Conservation (phyloP, 768 basidiomycete genomes). For the Auriscalpium orientale region DNA sequence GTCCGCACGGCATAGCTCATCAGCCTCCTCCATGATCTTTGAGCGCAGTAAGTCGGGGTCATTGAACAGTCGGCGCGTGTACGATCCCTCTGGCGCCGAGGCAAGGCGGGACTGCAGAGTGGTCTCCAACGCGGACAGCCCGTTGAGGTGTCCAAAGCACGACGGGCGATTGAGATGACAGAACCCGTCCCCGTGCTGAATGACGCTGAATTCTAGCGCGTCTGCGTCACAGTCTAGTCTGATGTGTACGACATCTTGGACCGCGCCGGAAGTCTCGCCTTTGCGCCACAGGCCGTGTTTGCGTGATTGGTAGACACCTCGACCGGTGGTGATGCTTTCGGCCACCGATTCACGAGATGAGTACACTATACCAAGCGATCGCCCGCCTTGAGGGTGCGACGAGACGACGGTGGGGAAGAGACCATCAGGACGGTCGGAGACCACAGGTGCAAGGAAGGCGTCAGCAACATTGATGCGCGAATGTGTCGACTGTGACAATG, state of each 20-base stretch:
- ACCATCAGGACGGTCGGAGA: constrained; percentile 85
- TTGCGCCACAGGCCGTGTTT: constrained; percentile 96
- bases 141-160: constrained; percentile 82
- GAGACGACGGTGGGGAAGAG: constrained; percentile 91
- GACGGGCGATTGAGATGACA: constrained; percentile 84
- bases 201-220: constrained; percentile 82
- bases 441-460: constrained; percentile 75
- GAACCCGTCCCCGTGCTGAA: constrained; percentile 87
- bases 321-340: constrained; percentile 81
- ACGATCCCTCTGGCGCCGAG: constrained; percentile 83
- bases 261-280: constrained; percentile 92
- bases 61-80: constrained; percentile 81
- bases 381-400: constrained; percentile 54
- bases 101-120: constrained; percentile 66
- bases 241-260: constrained; percentile 80
- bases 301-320: constrained; percentile 93
- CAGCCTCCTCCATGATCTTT: constrained; percentile 98
- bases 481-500: constrained; percentile 43
- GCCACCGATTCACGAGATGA: constrained; percentile 81
- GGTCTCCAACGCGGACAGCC: constrained; percentile 72
- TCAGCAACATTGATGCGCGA: constrained; percentile 68
- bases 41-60: constrained; percentile 76
- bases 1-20: constrained; percentile 84
- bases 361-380: constrained; percentile 88
- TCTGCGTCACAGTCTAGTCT: constrained; percentile 89